These are phyloP conservation scores for Cadophora malorum DNA, from an alignment of 2,329 filamentous ascomycete species.

Conservation along the genomic window DNA sequence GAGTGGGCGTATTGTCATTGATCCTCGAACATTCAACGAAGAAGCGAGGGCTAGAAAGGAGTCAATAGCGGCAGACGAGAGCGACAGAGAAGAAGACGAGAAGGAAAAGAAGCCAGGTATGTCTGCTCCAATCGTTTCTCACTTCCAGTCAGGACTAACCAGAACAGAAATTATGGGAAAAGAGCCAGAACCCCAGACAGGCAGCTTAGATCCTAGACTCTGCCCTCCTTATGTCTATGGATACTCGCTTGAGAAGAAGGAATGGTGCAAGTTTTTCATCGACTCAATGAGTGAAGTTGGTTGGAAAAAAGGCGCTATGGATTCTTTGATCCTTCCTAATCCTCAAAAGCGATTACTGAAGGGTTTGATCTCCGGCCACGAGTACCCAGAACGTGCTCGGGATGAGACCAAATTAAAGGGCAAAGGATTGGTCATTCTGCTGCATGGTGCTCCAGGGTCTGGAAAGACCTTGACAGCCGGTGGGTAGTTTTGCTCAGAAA, in stretches of 20 bases:
- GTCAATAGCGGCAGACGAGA: conserved; percentile 17
- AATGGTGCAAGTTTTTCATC: conserved; percentile 33
- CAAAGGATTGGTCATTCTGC: conserved; percentile 30
- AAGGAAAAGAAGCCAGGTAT: conserved; percentile 8
- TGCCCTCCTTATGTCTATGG: conserved; percentile 32
- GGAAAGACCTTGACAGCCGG: conserved; percentile 47
- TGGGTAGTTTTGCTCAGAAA: background rate
- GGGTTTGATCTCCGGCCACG: conserved; percentile 27
- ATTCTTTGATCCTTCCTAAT: conserved; percentile 25
- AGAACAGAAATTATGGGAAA: conserved; percentile 2
- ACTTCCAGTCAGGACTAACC: background rate
- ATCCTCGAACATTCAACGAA: conserved; percentile 33
- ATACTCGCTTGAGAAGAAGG: conserved; percentile 31
- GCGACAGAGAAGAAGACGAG: conserved; percentile 6
- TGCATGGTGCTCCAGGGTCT: conserved; percentile 31
- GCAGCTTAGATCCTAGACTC: conserved; percentile 23
- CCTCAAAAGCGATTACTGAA: conserved; percentile 28
- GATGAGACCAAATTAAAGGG: conserved; percentile 29
- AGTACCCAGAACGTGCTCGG: conserved; percentile 29
- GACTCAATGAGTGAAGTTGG: conserved; percentile 20
- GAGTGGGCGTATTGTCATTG: conserved; percentile 30
- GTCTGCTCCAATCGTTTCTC: background rate
- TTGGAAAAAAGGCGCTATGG: conserved; percentile 25
- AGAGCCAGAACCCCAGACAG: conserved; percentile 3
- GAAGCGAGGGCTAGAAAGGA: conserved; percentile 28